Conservation (phyloP, 2,329 filamentous ascomycete species). For the Coniochaeta sp. region DNA sequence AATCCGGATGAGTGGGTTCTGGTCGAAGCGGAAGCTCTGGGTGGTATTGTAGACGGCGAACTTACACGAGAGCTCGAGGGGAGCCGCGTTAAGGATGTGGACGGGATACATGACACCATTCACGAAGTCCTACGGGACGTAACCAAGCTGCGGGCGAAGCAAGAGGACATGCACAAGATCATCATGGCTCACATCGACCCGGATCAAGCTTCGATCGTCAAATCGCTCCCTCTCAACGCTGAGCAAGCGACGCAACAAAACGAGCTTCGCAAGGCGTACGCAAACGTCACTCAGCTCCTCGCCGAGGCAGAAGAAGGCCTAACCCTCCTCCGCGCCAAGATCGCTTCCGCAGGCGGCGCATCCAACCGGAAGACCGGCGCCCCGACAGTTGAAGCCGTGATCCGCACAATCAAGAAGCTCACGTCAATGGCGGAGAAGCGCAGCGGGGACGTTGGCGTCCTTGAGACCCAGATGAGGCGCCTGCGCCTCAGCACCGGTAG, state of each 20-base stretch:
- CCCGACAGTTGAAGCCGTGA: constrained; percentile 77
- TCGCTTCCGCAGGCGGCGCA: constrained; percentile 52
- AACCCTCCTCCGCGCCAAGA: constrained; percentile 69
- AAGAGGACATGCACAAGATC: constrained; percentile 72
- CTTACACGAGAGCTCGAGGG: constrained; percentile 58
- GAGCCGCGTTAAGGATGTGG: constrained; percentile 61
- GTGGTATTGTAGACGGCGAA: constrained; percentile 54
- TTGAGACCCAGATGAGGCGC: constrained; percentile 77
- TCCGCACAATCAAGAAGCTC: constrained; percentile 88
- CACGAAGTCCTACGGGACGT: constrained; percentile 64
- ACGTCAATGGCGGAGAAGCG: constrained; percentile 87
- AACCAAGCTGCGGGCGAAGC: constrained; percentile 63
- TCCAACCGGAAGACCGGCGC: constrained; percentile 42
- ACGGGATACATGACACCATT: constrained; percentile 61
- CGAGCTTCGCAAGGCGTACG: constrained; percentile 71
- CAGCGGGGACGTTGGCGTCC: constrained; percentile 81
- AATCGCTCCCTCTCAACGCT: constrained; percentile 68
- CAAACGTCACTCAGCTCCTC: constrained; percentile 65
- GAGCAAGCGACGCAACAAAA: constrained; percentile 81
- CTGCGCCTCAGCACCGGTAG: constrained; percentile 16
- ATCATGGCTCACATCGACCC: constrained; percentile 64
- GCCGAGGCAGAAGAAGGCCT: constrained; percentile 74
- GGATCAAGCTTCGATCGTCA: constrained; percentile 55
- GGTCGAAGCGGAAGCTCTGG: constrained; percentile 66
- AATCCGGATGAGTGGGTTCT: constrained; percentile 64